Evolutionary conservation across 2,329 filamentous ascomycete genomes (phyloP).

Genomic region (Karstenula rhodostoma): DNA sequence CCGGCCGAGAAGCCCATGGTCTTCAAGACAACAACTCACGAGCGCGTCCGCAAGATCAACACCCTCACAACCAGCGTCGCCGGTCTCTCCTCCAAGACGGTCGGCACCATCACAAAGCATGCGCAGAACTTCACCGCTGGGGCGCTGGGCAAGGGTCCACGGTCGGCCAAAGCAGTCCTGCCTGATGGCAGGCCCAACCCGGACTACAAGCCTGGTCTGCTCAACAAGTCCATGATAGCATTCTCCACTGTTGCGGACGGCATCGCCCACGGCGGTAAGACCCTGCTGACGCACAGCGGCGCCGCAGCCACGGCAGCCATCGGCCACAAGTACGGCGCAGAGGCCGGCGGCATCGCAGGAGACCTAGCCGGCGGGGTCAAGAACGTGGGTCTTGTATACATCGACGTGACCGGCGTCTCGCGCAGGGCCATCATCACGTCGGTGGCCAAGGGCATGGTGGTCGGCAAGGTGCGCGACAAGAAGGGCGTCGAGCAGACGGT

Average conservation of each 20-base stretch:
- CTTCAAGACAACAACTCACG: slow-evolving; percentile 85
- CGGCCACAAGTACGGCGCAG: slow-evolving; percentile 84
- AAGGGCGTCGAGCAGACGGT: slow-evolving; percentile 71
- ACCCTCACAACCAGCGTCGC: slow-evolving; percentile 83
- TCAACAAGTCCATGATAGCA: slow-evolving; percentile 97
- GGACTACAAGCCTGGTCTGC: slow-evolving; percentile 84
- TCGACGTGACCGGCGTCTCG: slow-evolving; percentile 93
- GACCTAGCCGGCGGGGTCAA: slow-evolving; percentile 86
- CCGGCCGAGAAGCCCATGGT: slow-evolving; percentile 82
- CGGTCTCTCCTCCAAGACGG: slow-evolving; percentile 81
- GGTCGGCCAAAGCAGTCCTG: slow-evolving; percentile 68
- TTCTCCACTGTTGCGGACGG: slow-evolving; percentile 95
- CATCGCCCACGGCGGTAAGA: slow-evolving; percentile 85
- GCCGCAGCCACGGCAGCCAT: slow-evolving; percentile 86
- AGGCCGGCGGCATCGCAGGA: slow-evolving; percentile 80
- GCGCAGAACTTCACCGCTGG: slow-evolving; percentile 90
- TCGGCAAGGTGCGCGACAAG: slow-evolving; percentile 79
- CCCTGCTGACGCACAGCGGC: slow-evolving; percentile 76
- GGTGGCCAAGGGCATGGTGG: slow-evolving; percentile 93
- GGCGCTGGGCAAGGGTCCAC: slow-evolving; percentile 69
- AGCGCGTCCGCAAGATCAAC: slow-evolving; percentile 86
- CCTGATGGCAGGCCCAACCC: slow-evolving; percentile 71
- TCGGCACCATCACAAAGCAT: slow-evolving; percentile 81
- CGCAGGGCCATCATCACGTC: slow-evolving; percentile 89
- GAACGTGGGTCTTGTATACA: slow-evolving; percentile 97